Evolutionary conservation across 257 asterid genomes (phyloP).

Genomic region (Anisodus acutangulus): DNA sequence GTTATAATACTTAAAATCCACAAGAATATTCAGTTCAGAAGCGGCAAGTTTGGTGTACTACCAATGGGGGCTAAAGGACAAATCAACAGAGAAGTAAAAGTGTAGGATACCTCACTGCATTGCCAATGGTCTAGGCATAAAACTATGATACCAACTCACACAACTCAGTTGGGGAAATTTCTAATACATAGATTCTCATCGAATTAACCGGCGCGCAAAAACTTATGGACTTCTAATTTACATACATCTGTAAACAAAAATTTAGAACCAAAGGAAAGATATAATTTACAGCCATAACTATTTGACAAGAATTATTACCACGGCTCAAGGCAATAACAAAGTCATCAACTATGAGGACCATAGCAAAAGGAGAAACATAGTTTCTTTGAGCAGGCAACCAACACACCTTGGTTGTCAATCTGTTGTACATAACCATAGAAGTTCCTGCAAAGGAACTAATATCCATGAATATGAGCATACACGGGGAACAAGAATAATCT

Average conservation of each 20-base stretch:
- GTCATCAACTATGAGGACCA: constrained; percentile 11
- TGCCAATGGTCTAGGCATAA: constrained; percentile 26
- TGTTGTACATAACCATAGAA: neutral
- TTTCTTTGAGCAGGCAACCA: constrained; percentile 6
- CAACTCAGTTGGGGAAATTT: neutral
- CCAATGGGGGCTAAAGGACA: constrained; percentile 56
- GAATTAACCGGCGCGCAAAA: neutral
- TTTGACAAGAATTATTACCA: constrained; percentile 13
- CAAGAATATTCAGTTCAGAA: constrained; percentile 30
- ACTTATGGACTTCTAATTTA: constrained; percentile 13
- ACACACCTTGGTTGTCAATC: constrained; percentile 29
- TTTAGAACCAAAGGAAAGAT: constrained; percentile 8
- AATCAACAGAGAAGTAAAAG: constrained; percentile 20
- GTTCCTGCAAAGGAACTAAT: constrained; percentile 16
- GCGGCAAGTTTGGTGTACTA: constrained; percentile 54
- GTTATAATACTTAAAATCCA: constrained; percentile 41
- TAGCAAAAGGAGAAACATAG: constrained; percentile 5
- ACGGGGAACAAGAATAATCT: neutral
- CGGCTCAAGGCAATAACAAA: neutral
- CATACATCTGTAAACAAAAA: neutral
- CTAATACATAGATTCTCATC: neutral
- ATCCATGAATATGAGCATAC: neutral
- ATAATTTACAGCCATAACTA: constrained; percentile 19
- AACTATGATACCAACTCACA: constrained; percentile 10
- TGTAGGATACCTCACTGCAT: constrained; percentile 33